Conservation (phyloP, 805 yeast species). For the Saccharomycopsis olivae region DNA sequence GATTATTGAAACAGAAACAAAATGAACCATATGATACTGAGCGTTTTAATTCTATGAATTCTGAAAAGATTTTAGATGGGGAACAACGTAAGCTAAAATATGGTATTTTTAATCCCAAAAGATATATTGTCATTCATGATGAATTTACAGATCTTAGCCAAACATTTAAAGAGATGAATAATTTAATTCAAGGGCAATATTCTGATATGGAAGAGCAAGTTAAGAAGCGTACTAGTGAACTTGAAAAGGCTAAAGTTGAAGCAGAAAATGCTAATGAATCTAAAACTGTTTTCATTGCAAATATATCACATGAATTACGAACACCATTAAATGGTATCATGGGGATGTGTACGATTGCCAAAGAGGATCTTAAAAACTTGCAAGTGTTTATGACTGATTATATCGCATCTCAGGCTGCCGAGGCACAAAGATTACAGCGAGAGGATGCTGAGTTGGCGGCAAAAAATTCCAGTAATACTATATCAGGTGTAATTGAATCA, state of each 20-base stretch:
- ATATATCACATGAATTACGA: conserved; percentile 86
- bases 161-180: conserved; percentile 86
- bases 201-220: conserved; percentile 82
- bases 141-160: conserved; percentile 82
- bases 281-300: conserved; percentile 86
- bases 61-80: not conserved
- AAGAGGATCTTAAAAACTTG: conserved; percentile 48
- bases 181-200: conserved; percentile 77
- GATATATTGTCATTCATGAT: conserved; percentile 31
- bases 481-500: conserved; percentile 11
- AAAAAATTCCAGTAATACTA: conserved; percentile 3
- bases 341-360: conserved; percentile 90
- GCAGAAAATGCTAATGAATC: conserved; percentile 97
- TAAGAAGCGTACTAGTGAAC: conserved; percentile 70
- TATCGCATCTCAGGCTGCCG: not conserved
- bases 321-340: conserved; percentile 94
- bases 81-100: too few relatives aligned
- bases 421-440: not conserved
- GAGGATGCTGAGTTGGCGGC: not conserved
- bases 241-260: conserved; percentile 77
- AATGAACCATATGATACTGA: too few relatives aligned
- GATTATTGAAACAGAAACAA: not conserved
- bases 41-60: not conserved
- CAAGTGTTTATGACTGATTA: conserved; percentile 3
- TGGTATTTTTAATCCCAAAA: conserved; percentile 12